phyloP scores from a whole-genome alignment of 1,284 basidiomycete genomes.

The Trichosporon sp. region DNA sequence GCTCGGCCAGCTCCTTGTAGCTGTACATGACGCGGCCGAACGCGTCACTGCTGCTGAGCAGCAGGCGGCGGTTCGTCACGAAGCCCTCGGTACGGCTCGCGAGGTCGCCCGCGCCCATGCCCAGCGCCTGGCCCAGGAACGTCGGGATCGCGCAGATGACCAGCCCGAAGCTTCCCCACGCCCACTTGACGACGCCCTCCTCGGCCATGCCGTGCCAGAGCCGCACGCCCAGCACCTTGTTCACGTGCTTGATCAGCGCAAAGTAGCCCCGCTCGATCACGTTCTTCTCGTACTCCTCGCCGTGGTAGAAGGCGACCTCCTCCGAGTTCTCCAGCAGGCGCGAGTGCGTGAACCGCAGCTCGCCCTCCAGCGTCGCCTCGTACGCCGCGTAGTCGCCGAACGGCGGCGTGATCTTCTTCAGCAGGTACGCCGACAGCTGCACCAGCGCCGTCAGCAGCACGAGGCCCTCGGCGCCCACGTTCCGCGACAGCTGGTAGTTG shows the following conservation, averaged over 20 bases:
- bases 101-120: slow-evolving; percentile 61
- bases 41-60: slow-evolving; percentile 63
- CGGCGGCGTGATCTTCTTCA: slow-evolving; percentile 82
- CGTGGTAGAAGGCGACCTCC: slow-evolving; percentile 89
- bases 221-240: slow-evolving; percentile 70
- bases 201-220: slow-evolving; percentile 91
- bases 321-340: slow-evolving; percentile 90
- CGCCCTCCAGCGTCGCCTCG: slow-evolving; percentile 76
- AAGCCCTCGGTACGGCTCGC: slow-evolving; percentile 86
- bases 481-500: slow-evolving; percentile 90
- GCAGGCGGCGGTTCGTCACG: slow-evolving; percentile 85
- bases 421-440: slow-evolving; percentile 67
- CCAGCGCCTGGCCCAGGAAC: slow-evolving; percentile 80
- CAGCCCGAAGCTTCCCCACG: slow-evolving; percentile 93
- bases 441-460: slow-evolving; percentile 79
- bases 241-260: slow-evolving; percentile 81
- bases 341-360: slow-evolving; percentile 85
- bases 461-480: slow-evolving; percentile 91
- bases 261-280: slow-evolving; percentile 88
- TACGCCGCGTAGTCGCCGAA: slow-evolving; percentile 84
- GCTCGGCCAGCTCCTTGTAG: slow-evolving; percentile 89
- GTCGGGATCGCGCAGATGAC: slow-evolving; percentile 91
- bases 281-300: slow-evolving; percentile 87
- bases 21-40: slow-evolving; percentile 78
- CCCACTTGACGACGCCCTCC: slow-evolving; percentile 95